Base-by-base conservation (phyloP, 2,329 filamentous ascomycete genomes). In the Raffaelea deltoideospora region DNA sequence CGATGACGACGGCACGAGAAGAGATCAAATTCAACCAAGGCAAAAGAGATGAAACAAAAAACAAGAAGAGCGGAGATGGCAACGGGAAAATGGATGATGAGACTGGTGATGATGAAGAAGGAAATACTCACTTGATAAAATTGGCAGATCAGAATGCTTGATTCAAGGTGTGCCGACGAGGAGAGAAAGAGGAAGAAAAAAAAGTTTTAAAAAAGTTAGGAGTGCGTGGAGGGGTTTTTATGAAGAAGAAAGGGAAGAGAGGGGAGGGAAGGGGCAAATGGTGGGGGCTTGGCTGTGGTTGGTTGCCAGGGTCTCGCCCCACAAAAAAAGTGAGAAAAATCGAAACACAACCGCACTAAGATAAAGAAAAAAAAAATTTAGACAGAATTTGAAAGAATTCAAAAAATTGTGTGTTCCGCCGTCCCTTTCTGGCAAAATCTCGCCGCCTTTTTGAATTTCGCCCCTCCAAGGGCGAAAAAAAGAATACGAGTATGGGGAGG, bases 161-260 rank as follows among this genome's bases (percentile, higher is more conserved):
- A 55, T 56, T 56, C 54, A 54, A 49, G 54, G 54, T 57, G 53
- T 56, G 52, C 51, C 50, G 53, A 55, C 49, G 49, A 49, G 50
- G 52, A 51, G 47, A 43, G 46, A 50, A 56, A 51, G 46, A 40
- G 24, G 19, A n/a, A 24, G 31, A 40, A 33, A 41, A 41, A 41
- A 34, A 26, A 14, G 41, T 40, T 40, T 31, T 34, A 47, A 46
- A 37, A 31, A 41, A 40, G 28, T n/a, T n/a, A 3, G 14, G 35
- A 39, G 39, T 39, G 40, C 40, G 39, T 43, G 41, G 41, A 42
- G 44, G 42, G 42, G 44, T 45, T 46, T 46, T 42, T 45, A 46
- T 43, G 43, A 39, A 33, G 40, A 37, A 35, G 35, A 27, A 20
- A 23, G 32, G 38, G 37, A 30, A 31, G 27, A 34, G 31, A 30